These are phyloP conservation scores for Diatrype stigma DNA, from an alignment of 2,329 filamentous ascomycete genomes.

Conservation along the genomic window DNA sequence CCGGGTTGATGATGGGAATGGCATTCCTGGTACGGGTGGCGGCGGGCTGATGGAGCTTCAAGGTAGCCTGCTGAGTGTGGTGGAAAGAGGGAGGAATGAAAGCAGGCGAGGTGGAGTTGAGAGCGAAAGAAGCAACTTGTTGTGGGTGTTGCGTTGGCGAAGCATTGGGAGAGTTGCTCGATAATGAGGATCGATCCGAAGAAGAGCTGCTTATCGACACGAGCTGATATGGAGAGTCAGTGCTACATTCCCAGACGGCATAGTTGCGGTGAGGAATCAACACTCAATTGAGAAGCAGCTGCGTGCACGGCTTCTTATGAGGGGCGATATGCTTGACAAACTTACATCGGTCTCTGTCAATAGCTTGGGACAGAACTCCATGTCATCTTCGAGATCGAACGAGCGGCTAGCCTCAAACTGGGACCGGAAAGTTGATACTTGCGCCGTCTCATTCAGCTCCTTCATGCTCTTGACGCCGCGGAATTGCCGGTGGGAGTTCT, in stretches of 20 bases:
- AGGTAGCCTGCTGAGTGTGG: slow-evolving; percentile 59
- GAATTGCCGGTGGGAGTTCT: slow-evolving; percentile 83
- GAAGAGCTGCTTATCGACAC: slow-evolving; percentile 85
- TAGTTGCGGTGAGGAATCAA: not conserved
- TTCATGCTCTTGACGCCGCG: slow-evolving; percentile 82
- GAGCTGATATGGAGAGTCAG: slow-evolving; percentile 54
- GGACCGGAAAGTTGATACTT: slow-evolving; percentile 73
- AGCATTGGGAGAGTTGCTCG: slow-evolving; percentile 87
- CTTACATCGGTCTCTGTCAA: slow-evolving; percentile 91
- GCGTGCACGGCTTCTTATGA: slow-evolving; percentile 3
- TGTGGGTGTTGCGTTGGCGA: slow-evolving; percentile 87
- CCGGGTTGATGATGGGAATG: slow-evolving; percentile 96
- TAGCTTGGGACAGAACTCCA: slow-evolving; percentile 90
- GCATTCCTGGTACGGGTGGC: slow-evolving; percentile 88
- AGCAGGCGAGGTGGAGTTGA: slow-evolving; percentile 62
- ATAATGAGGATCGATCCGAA: slow-evolving; percentile 91
- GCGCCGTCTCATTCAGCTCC: slow-evolving; percentile 75
- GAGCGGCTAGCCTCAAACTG: slow-evolving; percentile 89
- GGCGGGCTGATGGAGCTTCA: slow-evolving; percentile 88
- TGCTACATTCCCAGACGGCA: slow-evolving; percentile 5
- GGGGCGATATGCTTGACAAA: slow-evolving; percentile 20
- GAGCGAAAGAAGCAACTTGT: slow-evolving; percentile 73
- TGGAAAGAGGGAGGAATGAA: slow-evolving; percentile 65
- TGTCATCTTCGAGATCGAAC: slow-evolving; percentile 92
- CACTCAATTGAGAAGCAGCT: slow-evolving; percentile 1